Evolutionary conservation across 345 rosid genomes (phyloP), one percentile per base, ranked within the genome.

Genomic region (Sonneratia alba): DNA sequence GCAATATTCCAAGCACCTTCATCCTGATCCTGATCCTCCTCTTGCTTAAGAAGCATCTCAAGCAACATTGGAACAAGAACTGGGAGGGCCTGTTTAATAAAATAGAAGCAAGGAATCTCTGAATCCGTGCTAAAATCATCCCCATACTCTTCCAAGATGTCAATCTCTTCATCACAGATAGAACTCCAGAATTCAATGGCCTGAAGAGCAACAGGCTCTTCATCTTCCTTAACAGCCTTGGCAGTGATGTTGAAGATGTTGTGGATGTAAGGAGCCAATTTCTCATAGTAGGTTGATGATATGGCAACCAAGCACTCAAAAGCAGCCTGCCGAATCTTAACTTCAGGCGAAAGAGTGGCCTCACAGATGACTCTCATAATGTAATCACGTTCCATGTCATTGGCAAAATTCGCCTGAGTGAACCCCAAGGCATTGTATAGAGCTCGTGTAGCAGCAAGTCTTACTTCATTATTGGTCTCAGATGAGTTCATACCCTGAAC

Each of bases 1-100:
- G 86, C 84, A 40, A 79, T 83, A 49, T 83, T 83, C 86, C 82
- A 83, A 40, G 84, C 82, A 37, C 82, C 84, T 68, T 83, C 86
- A 8, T 83, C 86, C 66, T 83, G 82, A 70, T 83, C 86, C 71
- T 83, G 86, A 66, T 81, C 86, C 74, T 83, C 84, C 71, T 81
- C 86, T 67, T 83, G 86, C 82, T 83, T 83, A 0, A 81, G 79
- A 34, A 81, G 82, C 4, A 81, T 81, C 59, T 81, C 86, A 74
- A 83, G 65, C 70, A 83, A 47, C 80, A 81, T 75, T 34, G 86
- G 86, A 36, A 83, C 81, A 37, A 83, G 81, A 42, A 77, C 86
- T 70, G 84, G 80, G 49, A 81, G 84, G 4, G 86, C 86, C 78
- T 83, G 81, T 73, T 83, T 83, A 47, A 83, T 81, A 56, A 83